Conservation (phyloP, 208 protist genomes). For the Strigomonas culicis region DNA sequence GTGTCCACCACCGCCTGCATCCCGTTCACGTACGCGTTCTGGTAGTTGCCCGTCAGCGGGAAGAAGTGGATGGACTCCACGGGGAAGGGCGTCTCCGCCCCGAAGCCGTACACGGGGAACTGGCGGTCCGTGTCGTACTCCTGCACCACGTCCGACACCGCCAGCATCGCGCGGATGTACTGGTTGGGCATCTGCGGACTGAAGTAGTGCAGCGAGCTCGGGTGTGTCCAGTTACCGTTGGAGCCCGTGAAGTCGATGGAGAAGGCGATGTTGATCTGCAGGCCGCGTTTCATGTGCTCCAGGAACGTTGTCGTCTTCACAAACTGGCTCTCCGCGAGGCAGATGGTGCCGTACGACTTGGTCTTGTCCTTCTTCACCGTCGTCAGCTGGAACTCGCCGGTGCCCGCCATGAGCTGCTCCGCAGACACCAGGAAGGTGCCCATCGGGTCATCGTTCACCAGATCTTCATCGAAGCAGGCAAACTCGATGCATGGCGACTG, state of each 20-base stretch:
- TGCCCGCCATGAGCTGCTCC: constrained; percentile 12
- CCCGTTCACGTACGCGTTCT: constrained; percentile 41
- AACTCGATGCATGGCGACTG: constrained; percentile 15
- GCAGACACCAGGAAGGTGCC: constrained; percentile 20
- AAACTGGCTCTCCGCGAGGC: constrained; percentile 21
- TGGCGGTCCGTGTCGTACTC: constrained; percentile 49
- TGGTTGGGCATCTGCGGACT: constrained; percentile 25
- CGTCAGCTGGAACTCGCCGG: constrained; percentile 19
- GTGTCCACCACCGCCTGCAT: constrained; percentile 51
- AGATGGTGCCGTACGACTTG: constrained; percentile 31
- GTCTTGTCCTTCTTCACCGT: constrained; percentile 27
- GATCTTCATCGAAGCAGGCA: constrained; percentile 26
- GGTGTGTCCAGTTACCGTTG: constrained; percentile 43
- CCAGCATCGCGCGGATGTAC: constrained; percentile 39
- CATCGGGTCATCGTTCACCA: constrained; percentile 16
- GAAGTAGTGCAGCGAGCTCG: constrained; percentile 62
- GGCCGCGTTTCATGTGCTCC: constrained; percentile 45
- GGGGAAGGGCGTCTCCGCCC: constrained; percentile 32
- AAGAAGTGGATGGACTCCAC: constrained; percentile 52
- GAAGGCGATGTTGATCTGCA: constrained; percentile 60
- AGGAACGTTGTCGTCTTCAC: constrained; percentile 29
- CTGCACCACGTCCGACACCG: constrained; percentile 35
- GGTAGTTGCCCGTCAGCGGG: constrained; percentile 30
- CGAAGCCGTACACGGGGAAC: constrained; percentile 48
- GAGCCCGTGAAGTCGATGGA: constrained; percentile 75